These are phyloP conservation scores for Bidens hawaiensis DNA, from an alignment of 140 eudicot species.

Conservation along the genomic window DNA sequence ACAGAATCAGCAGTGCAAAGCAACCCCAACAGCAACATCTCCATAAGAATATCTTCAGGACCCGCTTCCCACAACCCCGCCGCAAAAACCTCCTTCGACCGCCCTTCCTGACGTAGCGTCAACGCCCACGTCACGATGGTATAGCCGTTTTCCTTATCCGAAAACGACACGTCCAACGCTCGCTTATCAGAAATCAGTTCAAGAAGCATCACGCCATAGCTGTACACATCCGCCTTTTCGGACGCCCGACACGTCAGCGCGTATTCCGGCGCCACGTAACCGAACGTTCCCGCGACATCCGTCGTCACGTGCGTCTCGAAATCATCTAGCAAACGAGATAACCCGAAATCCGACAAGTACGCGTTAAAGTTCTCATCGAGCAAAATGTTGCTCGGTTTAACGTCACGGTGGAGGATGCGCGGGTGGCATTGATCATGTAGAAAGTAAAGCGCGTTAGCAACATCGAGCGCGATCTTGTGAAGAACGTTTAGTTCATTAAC, in stretches of 20 bases:
- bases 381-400: slow-evolving; percentile 78
- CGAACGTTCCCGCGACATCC: slow-evolving; percentile 74
- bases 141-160: slow-evolving; percentile 52
- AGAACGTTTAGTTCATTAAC: slow-evolving; percentile 36
- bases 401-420: slow-evolving; percentile 64
- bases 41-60: slow-evolving; percentile 49
- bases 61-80: slow-evolving; percentile 64
- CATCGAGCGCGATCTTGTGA: slow-evolving; percentile 67
- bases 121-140: slow-evolving; percentile 71
- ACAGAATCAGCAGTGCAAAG: slow-evolving; percentile 49
- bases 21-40: slow-evolving; percentile 56
- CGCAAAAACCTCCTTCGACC: slow-evolving; percentile 48
- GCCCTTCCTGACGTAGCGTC: slow-evolving; percentile 43
- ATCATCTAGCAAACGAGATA: slow-evolving; percentile 48
- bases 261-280: slow-evolving; percentile 81
- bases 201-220: slow-evolving; percentile 80
- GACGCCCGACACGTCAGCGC: slow-evolving; percentile 65
- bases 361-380: slow-evolving; percentile 67
- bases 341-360: slow-evolving; percentile 72
- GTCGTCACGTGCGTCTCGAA: slow-evolving; percentile 64
- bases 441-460: slow-evolving; percentile 58
- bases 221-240: slow-evolving; percentile 68
- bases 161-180: slow-evolving; percentile 66
- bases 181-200: slow-evolving; percentile 73
- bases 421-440: slow-evolving; percentile 69